phyloP scores from a whole-genome alignment of 2,329 filamentous ascomycete species.

The Ophiocordyceps unilateralis region DNA sequence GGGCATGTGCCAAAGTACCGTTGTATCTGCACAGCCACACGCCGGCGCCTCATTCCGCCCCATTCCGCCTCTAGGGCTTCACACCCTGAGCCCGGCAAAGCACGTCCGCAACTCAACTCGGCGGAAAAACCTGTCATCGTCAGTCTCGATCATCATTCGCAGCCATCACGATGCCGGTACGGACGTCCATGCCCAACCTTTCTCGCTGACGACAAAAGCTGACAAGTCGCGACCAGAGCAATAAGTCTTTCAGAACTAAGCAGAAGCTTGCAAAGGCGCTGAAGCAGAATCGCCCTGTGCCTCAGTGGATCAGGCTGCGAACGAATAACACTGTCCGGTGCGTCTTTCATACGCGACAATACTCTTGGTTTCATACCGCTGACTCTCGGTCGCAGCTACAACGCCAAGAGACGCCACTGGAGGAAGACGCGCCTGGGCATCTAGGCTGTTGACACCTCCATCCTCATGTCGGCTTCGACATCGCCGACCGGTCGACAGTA shows the following conservation, averaged over 20 bases:
- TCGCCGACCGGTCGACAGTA: too few relatives aligned
- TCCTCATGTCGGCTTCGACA: constrained; percentile 9
- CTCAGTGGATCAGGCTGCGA: constrained; percentile 98
- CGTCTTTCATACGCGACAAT: constrained; percentile 18
- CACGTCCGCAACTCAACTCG: constrained; percentile 7
- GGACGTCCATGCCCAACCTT: constrained; percentile 3
- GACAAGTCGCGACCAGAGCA: constrained; percentile 46
- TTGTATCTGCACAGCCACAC: constrained; percentile 2
- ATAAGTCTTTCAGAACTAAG: constrained; percentile 99
- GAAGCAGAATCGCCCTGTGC: constrained; percentile 99
- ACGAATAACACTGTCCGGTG: constrained; percentile 99
- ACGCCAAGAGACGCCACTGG: constrained; percentile 99
- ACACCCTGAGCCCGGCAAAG: neutral
- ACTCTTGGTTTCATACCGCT: constrained; percentile 1
- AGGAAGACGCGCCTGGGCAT: constrained; percentile 99
- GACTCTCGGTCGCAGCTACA: constrained; percentile 54
- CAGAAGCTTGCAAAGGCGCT: constrained; percentile 99
- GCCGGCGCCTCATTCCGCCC: too few relatives aligned
- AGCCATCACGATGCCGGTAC: constrained; percentile 25
- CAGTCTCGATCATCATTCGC: constrained; percentile 17
- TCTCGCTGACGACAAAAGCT: neutral
- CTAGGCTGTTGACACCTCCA: constrained; percentile 44
- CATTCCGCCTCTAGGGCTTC: constrained; percentile 15
- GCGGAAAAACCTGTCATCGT: constrained; percentile 16
- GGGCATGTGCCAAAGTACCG: too few relatives aligned